Conservation (phyloP, 768 basidiomycete genomes). For the Russula emetica region DNA sequence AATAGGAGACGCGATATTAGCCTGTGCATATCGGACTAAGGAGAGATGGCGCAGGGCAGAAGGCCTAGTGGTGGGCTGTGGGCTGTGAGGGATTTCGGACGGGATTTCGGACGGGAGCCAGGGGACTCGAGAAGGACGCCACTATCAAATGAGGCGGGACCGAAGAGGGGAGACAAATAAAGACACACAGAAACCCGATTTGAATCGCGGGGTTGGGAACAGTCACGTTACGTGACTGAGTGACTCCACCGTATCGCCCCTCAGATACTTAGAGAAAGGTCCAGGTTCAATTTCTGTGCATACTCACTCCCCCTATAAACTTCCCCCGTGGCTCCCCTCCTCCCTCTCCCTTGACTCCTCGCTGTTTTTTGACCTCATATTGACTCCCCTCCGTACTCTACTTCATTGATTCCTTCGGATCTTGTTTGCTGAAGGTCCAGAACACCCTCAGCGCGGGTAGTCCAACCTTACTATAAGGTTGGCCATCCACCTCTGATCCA, state of each 20-base stretch:
- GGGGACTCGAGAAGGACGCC: slow-evolving; percentile 20
- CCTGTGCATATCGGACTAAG: not conserved
- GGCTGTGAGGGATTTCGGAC: not conserved
- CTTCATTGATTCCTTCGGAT: slow-evolving; percentile 27
- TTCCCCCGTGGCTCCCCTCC: not conserved
- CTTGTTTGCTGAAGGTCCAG: slow-evolving; percentile 27
- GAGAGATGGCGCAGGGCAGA: not conserved
- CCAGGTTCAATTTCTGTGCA: slow-evolving; percentile 26
- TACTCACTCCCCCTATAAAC: slow-evolving; percentile 24
- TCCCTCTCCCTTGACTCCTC: slow-evolving; percentile 16
- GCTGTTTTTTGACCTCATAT: not conserved
- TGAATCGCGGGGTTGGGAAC: slow-evolving; percentile 24
- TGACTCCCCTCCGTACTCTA: slow-evolving; percentile 10
- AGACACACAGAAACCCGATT: slow-evolving; percentile 10
- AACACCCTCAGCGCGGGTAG: slow-evolving; percentile 36
- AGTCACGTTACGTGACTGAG: slow-evolving; percentile 30
- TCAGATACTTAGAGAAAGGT: slow-evolving; percentile 17
- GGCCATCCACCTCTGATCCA: slow-evolving; percentile 32
- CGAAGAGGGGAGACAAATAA: slow-evolving; percentile 9
- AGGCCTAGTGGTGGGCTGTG: not conserved
- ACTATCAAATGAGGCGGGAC: slow-evolving; percentile 25
- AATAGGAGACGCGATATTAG: not conserved
- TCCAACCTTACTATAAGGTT: slow-evolving; percentile 43
- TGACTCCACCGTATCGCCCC: slow-evolving; percentile 32
- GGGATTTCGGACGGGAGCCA: not conserved